Conservation (phyloP, 257 asterid genomes). For the Coffea canephora region DNA sequence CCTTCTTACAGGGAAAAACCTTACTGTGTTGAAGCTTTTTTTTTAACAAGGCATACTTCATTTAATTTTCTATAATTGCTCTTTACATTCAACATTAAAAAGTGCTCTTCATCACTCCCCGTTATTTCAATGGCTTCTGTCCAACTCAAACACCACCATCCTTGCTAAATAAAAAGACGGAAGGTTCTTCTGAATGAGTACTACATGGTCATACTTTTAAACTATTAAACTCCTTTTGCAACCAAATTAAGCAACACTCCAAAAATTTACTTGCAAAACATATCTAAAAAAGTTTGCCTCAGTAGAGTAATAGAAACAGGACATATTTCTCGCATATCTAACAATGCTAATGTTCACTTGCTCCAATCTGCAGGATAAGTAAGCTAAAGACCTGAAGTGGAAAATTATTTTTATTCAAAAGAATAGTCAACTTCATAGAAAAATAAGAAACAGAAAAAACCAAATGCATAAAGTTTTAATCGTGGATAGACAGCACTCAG, state of each 20-base stretch:
- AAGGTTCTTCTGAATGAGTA: not conserved
- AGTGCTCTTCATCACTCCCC: not conserved
- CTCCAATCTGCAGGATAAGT: not conserved
- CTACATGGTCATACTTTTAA: not conserved
- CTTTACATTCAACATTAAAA: too few species aligned
- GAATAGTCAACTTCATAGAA: not conserved
- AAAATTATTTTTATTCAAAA: not conserved
- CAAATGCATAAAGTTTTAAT: not conserved
- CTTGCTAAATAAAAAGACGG: not conserved
- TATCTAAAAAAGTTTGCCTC: not conserved
- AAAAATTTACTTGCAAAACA: too few species aligned
- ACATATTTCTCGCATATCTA: not conserved
- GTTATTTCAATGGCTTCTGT: not conserved
- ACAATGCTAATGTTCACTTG: too few species aligned
- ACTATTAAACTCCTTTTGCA: not conserved
- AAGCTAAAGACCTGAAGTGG: not conserved
- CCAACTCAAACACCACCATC: not conserved
- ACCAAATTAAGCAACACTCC: not conserved
- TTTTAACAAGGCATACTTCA: not conserved
- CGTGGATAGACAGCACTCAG: not conserved
- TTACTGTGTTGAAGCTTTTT: too few species aligned
- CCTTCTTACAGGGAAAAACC: too few species aligned
- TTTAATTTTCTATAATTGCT: not conserved
- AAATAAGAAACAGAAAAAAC: not conserved
- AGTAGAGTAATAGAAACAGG: not conserved